Base-by-base conservation (phyloP, 345 rosid genomes). In the Cardamine chenopodiifolia region DNA sequence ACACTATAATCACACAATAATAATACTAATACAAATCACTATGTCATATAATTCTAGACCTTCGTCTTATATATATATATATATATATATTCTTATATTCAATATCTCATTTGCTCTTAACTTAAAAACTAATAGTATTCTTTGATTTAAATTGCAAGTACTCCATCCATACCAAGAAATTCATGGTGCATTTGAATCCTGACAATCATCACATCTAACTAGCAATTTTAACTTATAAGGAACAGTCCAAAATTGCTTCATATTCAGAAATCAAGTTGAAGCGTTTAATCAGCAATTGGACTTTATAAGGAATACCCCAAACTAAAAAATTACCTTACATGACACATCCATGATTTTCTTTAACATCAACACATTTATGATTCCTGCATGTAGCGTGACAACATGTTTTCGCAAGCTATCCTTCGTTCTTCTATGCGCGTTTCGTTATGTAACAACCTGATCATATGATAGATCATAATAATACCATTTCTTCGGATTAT, bases 381-480 rank as follows among this genome's bases (percentile, higher is more conserved):
- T 53, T 37, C 49, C 23, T 26, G 37, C 26, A 52, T 35, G 61
- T 1, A 67, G 39, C 37, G 4, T 68, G 62, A 53, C 7, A 40
- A 14, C 4, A 62, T 20, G 39, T 8, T 62, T 54, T 15, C 6
- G 11, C 17, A 53, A 66, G 31, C 13, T 17, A 13, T 31, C 26
- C 28, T 48, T 58, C 40, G 25, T 31, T 12, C 18, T 10, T 10
- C 34, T 32, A 6, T 49, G 32, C 12, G 67, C 37, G 37, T 35
- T 50, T 72, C 50, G 40, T 62, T 62, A 62, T 37, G 40, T 62
- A 71, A 72, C 69, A 72, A 50, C 65, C 15, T 29, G 22, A 25
- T 59, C 15, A 13, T 53, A 53, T 31, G n/a, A n/a, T n/a, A 23
- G 3, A 1, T 23, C 31, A 28, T 5, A 5, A 26, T 26, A 8